phyloP scores from a whole-genome alignment of 805 yeast species.

The Starmerella powellii region DNA sequence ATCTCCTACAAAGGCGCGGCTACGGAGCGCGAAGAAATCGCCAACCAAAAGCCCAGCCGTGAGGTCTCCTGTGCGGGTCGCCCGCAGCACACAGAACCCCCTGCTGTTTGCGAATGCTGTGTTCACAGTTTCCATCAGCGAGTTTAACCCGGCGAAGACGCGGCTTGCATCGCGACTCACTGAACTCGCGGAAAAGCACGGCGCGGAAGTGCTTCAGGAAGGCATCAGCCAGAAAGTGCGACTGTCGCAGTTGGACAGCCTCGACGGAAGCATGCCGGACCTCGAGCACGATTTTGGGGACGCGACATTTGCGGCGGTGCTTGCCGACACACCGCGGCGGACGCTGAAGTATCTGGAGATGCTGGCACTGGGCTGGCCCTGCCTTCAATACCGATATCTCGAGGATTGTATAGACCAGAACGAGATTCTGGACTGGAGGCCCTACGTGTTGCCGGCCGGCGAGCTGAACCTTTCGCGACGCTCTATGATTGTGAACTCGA shows the following conservation, averaged over 20 bases:
- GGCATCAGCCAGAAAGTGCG: constrained; percentile 7
- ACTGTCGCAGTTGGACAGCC: not conserved
- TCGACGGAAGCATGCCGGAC: constrained; percentile 8
- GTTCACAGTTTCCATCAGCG: constrained; percentile 6
- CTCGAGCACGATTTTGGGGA: constrained; percentile 8
- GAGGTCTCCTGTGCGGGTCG: too few relatives aligned
- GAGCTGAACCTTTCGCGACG: constrained; percentile 36
- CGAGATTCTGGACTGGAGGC: constrained; percentile 34
- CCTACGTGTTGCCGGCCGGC: constrained; percentile 64
- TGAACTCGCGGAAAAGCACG: constrained; percentile 1
- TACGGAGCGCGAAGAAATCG: too few relatives aligned
- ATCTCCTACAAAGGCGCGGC: too few relatives aligned
- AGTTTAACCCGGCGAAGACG: not conserved
- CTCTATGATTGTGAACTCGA: constrained; percentile 22
- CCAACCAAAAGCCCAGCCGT: too few relatives aligned
- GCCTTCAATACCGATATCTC: constrained; percentile 46
- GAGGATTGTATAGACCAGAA: constrained; percentile 34
- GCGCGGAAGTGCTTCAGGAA: constrained; percentile 9
- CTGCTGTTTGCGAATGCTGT: constrained; percentile 2
- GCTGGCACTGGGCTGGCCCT: constrained; percentile 78
- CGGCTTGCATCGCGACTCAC: not conserved
- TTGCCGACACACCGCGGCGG: constrained; percentile 47
- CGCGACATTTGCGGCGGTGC: constrained; percentile 50
- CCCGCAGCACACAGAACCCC: not conserved
- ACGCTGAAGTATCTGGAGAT: constrained; percentile 69